Conservation (phyloP, 1,284 basidiomycete genomes). For the Bjerkandera adusta region DNA sequence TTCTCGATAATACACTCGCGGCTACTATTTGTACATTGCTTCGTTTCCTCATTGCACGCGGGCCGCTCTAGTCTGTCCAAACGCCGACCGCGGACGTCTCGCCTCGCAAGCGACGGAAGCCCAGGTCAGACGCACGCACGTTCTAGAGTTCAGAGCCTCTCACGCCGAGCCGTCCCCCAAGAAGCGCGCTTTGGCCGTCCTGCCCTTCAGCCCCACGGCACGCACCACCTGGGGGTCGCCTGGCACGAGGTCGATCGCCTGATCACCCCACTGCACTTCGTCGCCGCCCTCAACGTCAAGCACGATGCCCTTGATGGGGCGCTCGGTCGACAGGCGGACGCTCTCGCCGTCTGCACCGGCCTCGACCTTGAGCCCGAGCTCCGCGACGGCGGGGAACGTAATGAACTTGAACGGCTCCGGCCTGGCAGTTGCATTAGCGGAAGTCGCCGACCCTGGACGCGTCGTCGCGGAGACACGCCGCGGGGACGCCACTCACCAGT, state of each 20-base stretch:
- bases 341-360: constrained; percentile 57
- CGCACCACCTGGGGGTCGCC: constrained; percentile 71
- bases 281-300: constrained; percentile 75
- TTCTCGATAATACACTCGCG: too few species aligned
- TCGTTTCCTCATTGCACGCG: too few species aligned
- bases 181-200: constrained; percentile 63
- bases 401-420: constrained; percentile 92
- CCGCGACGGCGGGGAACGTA: constrained; percentile 64
- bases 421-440: constrained; percentile 41
- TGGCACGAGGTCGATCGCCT: constrained; percentile 85
- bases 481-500: constrained; percentile 51
- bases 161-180: constrained; percentile 72
- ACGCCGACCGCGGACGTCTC: too few species aligned
- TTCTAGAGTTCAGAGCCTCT: too few species aligned
- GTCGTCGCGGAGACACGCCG: neutral
- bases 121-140: neutral
- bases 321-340: constrained; percentile 56
- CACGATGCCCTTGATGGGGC: constrained; percentile 84
- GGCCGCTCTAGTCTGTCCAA: too few species aligned
- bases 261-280: constrained; percentile 77
- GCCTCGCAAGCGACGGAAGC: too few species aligned
- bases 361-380: constrained; percentile 54
- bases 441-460: neutral
- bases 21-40: too few species aligned
- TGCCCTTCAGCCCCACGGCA: constrained; percentile 64